Base-by-base conservation (phyloP, 805 yeast species). In the Lachancea fermentati region DNA sequence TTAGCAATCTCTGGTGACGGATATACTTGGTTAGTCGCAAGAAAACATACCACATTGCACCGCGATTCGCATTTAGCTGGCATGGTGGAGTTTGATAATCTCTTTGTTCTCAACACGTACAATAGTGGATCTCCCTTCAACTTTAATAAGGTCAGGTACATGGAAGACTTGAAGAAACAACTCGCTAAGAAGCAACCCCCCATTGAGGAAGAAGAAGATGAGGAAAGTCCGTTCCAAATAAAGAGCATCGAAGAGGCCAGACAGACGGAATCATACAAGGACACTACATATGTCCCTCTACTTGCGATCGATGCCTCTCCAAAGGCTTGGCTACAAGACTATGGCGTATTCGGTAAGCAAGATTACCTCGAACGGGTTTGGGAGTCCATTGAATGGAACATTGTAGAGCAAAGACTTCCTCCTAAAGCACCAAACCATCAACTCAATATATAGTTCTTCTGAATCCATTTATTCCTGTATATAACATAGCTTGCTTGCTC, bases 81-180 rank as follows among this genome's bases (percentile, higher is more conserved):
- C 8, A 46, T 46, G 15, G 50, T 58, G 30, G 56, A 51, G 34
- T 69, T 53, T 43, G 75, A 75, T 42, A 66, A 71, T 24, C 69
- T 93, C 52, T 79, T 77, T 37, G 68, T 93, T 6, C 64, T 85
- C 42, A 84, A 87, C 63, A 82, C 96, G n/a, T 87, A 87, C 64
- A 87, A 86, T 56, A 79, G 89, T 4, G 97, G 97, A 4, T 72
- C 85, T 5, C 95, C 96, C 22, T 81, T 79, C 50, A 75, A 81
- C 35, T 60, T 70, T 72, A 38, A 80, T 73, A 46, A 79, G 73
- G 60, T 58, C 72, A 50, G 65, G 57, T 51, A 67, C 66, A 32
- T 72, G 25, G 43, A 45, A 24, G 58, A 50, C 5, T 41, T 57
- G 37, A 48, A 50, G 19, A 46, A 50, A 32, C 62, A 56, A 41